These are phyloP conservation scores for Aspergillus terreus DNA, from an alignment of 2,329 filamentous ascomycete genomes.

Conservation along the genomic window DNA sequence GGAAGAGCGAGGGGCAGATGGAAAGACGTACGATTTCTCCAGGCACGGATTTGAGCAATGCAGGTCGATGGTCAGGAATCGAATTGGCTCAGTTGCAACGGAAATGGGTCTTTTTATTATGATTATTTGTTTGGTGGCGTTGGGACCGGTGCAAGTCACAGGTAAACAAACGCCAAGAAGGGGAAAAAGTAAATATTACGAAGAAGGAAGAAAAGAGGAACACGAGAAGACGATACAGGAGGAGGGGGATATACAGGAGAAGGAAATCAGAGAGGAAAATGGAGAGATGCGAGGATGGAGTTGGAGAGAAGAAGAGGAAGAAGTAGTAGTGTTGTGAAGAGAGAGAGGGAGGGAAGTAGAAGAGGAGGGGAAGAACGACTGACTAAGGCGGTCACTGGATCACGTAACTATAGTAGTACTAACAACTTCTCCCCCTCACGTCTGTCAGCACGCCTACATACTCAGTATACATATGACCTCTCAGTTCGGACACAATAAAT, in stretches of 20 bases:
- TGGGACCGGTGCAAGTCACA: background rate
- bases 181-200: background rate
- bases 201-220: background rate
- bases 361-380: too few species aligned
- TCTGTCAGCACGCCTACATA: too few species aligned
- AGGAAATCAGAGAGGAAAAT: too few species aligned
- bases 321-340: too few species aligned
- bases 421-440: too few species aligned
- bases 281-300: too few species aligned
- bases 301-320: too few species aligned
- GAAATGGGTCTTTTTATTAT: background rate
- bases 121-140: background rate
- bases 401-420: too few species aligned
- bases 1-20: background rate
- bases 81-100: background rate
- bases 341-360: too few species aligned
- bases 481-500: background rate
- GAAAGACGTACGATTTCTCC: background rate
- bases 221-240: background rate
- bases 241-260: too few species aligned
- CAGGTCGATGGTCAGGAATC: background rate
- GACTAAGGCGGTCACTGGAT: too few species aligned
- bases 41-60: background rate
- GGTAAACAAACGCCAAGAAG: background rate
- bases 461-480: background rate